phyloP scores from a whole-genome alignment of 371 early-diverging fungal species.

The Mortierella polycephala region DNA sequence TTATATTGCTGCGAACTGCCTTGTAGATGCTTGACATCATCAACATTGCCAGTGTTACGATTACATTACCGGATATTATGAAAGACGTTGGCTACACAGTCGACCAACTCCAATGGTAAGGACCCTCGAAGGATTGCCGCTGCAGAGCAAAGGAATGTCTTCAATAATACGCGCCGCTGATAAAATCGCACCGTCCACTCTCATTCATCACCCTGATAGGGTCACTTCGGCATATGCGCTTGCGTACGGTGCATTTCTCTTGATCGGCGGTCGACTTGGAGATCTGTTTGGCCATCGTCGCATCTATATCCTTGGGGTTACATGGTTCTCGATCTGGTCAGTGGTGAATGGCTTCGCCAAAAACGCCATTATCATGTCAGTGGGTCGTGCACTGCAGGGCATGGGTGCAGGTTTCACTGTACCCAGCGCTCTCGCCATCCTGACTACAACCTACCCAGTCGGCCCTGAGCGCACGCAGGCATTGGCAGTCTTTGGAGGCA shows the following conservation, averaged over 20 bases:
- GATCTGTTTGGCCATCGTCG: conserved; percentile 56
- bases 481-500: conserved; percentile 30
- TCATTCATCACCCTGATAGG: too few species aligned
- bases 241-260: conserved; percentile 56
- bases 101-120: too few species aligned
- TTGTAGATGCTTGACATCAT: too few species aligned
- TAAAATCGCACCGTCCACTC: too few species aligned
- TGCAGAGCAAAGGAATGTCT: too few species aligned
- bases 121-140: too few species aligned
- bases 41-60: too few species aligned
- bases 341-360: conserved; percentile 52
- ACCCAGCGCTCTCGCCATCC: conserved; percentile 56
- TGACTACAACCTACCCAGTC: conserved; percentile 41
- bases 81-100: too few species aligned
- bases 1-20: too few species aligned
- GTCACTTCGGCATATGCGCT: conserved; percentile 54
- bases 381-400: conserved; percentile 57
- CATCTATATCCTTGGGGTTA: conserved; percentile 52
- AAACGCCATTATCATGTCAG: conserved; percentile 45
- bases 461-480: conserved; percentile 30
- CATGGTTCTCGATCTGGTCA: conserved; percentile 46
- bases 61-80: too few species aligned
- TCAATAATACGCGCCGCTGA: too few species aligned
- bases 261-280: conserved; percentile 57
- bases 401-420: conserved; percentile 58